phyloP scores from a whole-genome alignment of 306 rosid genomes.

The Trifolium repens region DNA sequence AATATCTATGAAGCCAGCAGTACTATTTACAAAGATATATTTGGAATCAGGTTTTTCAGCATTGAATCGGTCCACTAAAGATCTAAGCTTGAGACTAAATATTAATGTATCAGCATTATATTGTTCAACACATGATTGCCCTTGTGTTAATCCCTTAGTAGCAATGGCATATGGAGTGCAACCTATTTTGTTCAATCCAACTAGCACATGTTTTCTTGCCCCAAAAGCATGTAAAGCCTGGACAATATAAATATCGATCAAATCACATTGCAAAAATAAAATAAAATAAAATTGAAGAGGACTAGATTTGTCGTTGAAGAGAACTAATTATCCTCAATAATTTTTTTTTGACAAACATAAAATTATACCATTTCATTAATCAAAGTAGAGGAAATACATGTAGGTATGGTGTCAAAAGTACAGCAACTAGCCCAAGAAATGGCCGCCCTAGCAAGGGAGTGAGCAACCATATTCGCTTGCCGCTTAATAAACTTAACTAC shows the following conservation, averaged over 20 bases:
- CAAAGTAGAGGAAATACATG: too few species aligned
- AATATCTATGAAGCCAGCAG: not conserved
- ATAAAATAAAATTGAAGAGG: too few species aligned
- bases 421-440: too few species aligned
- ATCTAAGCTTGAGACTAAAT: constrained; percentile 44
- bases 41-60: constrained; percentile 27
- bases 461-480: too few species aligned
- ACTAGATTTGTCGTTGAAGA: too few species aligned
- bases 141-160: not conserved
- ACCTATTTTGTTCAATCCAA: constrained; percentile 54
- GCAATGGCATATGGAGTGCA: constrained; percentile 43
- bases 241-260: not conserved
- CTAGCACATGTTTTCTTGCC: constrained; percentile 56
- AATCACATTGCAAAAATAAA: too few species aligned
- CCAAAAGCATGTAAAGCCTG: constrained; percentile 48
- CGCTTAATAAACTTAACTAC: too few species aligned
- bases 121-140: constrained; percentile 34
- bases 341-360: too few species aligned
- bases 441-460: too few species aligned
- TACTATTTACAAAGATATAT: constrained; percentile 41
- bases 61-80: constrained; percentile 41
- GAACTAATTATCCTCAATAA: too few species aligned
- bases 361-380: too few species aligned
- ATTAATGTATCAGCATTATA: constrained; percentile 40
- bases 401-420: too few species aligned